Conservation (phyloP, 495 filamentous ascomycete species). For the Aspergillus baeticus region DNA sequence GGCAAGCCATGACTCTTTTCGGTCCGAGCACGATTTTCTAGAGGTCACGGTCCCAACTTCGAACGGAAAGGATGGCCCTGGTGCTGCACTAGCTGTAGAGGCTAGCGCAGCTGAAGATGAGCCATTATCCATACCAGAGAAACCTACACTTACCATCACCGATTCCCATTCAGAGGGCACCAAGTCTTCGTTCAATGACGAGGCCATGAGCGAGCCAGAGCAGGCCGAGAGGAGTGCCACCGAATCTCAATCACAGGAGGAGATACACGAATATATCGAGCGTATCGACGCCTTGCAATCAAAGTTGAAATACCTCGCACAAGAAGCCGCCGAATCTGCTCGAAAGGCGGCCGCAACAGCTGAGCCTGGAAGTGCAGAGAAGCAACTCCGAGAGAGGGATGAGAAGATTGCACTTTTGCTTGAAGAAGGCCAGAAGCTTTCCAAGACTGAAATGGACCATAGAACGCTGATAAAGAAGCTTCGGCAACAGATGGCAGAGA, state of each 20-base stretch:
- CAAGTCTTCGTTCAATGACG: constrained; percentile 9
- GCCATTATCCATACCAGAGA: background rate
- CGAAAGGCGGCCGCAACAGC: constrained; percentile 60
- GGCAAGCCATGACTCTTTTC: constrained; percentile 33
- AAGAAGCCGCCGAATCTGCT: constrained; percentile 71
- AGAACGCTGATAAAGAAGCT: constrained; percentile 82
- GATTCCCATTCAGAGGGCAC: constrained; percentile 17
- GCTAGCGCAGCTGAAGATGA: background rate
- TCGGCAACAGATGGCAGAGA: constrained; percentile 62
- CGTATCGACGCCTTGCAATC: constrained; percentile 89
- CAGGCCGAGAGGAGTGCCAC: constrained; percentile 58
- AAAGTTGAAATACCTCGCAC: constrained; percentile 83
- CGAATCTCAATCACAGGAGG: constrained; percentile 69
- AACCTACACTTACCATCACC: constrained; percentile 17
- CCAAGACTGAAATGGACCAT: constrained; percentile 80
- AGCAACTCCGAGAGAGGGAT: constrained; percentile 82
- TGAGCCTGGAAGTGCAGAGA: constrained; percentile 63
- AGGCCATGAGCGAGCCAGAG: constrained; percentile 46
- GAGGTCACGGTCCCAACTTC: background rate
- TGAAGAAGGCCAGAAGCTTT: constrained; percentile 89
- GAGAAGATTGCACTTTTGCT: constrained; percentile 86
- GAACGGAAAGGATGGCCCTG: background rate
- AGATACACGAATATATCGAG: constrained; percentile 79
- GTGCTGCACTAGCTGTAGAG: background rate
- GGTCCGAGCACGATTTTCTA: constrained; percentile 17